Evolutionary conservation across 2,329 filamentous ascomycete species (phyloP), one percentile per base, ranked within the genome.

Genomic region (Ascochyta clinopodiicola): DNA sequence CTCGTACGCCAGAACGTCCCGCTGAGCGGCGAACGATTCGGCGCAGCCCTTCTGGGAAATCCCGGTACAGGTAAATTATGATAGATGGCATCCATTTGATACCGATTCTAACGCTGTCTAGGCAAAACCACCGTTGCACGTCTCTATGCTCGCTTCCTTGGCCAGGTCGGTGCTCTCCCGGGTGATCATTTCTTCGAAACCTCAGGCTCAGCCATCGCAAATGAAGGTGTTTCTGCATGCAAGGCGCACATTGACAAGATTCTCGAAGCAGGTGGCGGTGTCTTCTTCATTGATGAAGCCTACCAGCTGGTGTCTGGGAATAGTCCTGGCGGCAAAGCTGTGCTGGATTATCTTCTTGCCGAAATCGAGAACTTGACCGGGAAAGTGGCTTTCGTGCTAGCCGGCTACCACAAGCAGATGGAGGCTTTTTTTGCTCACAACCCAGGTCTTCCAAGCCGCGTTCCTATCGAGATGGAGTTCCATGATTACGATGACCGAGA

Each of bases 231-330:
- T 0, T 50, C 75, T 0, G 84, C 80, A 0, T 85, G 82, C 59
- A 81, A 89, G 64, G 80, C 81, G 12, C 72, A 86, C 0, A 75
- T 90, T 6, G 79, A 88, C 2, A 62, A 78, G 0, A 79, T 93
- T 0, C 70, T 85, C 4, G 78, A 86, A 25, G 61, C 73, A 0
- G 86, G 84, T 0, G 90, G 89, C 0, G 90, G 90, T 0, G 87
- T 87, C 0, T 66, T 91, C 1, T 93, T 94, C 66, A 88, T 94
- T 21, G 90, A 94, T 56, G 90, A 94, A 70, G 89, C 90, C 0
- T 92, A 94, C 64, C 89, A 93, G 60, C 78, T 94, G 0, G 81
- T 85, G 0, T 84, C 84, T 0, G 82, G 82, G 0, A 83, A 84
- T 51, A 88, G 77, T 21, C 64, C 69, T 2, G 84, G 83, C 0